Base-by-base conservation (phyloP, 306 rosid genomes). In the Cucurbita moschata region DNA sequence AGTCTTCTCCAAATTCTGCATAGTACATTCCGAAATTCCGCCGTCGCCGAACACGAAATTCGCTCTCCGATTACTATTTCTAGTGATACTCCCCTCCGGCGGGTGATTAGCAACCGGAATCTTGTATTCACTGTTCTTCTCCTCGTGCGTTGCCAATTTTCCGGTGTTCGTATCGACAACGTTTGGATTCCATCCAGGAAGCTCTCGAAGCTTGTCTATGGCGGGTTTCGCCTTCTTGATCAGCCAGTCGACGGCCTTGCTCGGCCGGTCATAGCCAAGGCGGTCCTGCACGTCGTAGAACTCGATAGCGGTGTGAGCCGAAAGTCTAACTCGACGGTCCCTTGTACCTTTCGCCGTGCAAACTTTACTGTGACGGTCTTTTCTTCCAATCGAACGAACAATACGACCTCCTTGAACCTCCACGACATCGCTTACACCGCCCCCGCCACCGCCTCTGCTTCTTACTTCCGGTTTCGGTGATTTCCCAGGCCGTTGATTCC, bases 241-340 rank as follows among this genome's bases (percentile, higher is more conserved):
- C 74, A 92, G 97, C 97, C 97, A 92, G 65, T 92, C 97, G 56
- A 92, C 92, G 65, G 96, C 97, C 61, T 92, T 92, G 69, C 95
- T 92, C 78, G 97, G 97, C 0, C 97, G 86, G 85, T 92, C 97
- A 80, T 83, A 92, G 81, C 97, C 97, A 9, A 92, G 76, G 0
- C 97, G 89, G 83, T 92, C 96, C 65, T 92, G 97, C 1, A 92
- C 95, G 66, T 92, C 97, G 83, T 92, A 92, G 84, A 92, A 92
- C 58, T 92, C 89, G 15, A 92, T 89, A n/a, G 97, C 97, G 21
- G 97, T 92, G 72, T 77, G 88, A 19, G 96, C 97, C 1, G 97
- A 85, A 40, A 92, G 95, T 5, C 97, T 86, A 37, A 92, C 97
- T 0, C 97, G 89, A 7, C 97, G 88, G 84, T 92, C 97, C 51